Conservation (phyloP, 768 basidiomycete genomes). For the Sarcodon aspratus region DNA sequence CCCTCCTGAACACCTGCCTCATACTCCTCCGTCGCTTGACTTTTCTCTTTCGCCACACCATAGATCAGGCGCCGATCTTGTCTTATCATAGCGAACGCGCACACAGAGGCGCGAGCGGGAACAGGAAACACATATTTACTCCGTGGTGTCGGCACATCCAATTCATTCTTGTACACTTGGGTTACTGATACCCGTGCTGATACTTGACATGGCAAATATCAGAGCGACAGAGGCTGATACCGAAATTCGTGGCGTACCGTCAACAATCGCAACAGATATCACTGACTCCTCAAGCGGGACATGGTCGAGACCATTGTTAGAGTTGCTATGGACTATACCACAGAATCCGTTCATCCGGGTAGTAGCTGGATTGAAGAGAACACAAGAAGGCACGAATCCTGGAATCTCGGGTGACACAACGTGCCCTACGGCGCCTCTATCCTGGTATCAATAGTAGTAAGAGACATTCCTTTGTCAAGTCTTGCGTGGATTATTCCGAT, state of each 20-base stretch:
- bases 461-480: too few species aligned
- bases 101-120: conserved; percentile 41
- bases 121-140: conserved; percentile 42
- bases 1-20: conserved; percentile 29
- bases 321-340: background rate
- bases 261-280: background rate
- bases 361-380: background rate
- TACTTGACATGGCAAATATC: background rate
- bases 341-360: background rate
- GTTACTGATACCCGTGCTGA: background rate
- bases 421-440: too few species aligned
- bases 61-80: conserved; percentile 29
- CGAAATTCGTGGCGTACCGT: background rate
- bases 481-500: too few species aligned
- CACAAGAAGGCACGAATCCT: too few species aligned
- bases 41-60: conserved; percentile 39
- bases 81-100: conserved; percentile 38
- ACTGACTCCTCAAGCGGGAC: background rate
- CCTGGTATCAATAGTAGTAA: too few species aligned
- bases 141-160: background rate
- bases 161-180: background rate
- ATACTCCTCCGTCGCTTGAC: conserved; percentile 27
- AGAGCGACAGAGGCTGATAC: background rate
- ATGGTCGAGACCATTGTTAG: background rate
- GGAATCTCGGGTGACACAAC: too few species aligned